Base-by-base conservation (phyloP, 257 asterid species). In the Petunia axillaris region DNA sequence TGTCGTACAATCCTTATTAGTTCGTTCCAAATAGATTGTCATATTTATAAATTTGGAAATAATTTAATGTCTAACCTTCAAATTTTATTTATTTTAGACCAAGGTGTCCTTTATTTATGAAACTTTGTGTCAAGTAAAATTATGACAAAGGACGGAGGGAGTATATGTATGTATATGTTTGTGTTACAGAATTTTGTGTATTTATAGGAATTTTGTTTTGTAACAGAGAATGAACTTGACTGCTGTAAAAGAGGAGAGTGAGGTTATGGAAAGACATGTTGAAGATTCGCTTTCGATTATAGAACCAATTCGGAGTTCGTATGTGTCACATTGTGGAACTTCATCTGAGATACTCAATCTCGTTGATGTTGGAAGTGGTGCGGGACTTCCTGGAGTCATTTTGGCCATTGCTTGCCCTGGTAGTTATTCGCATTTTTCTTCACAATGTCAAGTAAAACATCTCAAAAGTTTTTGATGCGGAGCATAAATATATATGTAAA, bases 301-400 rank as follows among this genome's bases (percentile, higher is more conserved):
- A 35, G 88, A 85, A 50, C 99, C 98, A 3, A 85, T 93, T 80
- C 86, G 86, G 16, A 76, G 78, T 78, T 86, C 90, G 0, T 95
- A 93, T 81, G 50, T 87, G 60, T 84, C 87, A 15, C 85, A 80
- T 54, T 90, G 97, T 81, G 95, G 91, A 77, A 63, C 40, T 80
- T 89, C 94, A 35, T 89, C 85, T 9, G 93, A 95, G 52, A 81
- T 86, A 81, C 82, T 95, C 88, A 87, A 86, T 40, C 88, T 93
- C 78, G 87, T 95, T 59, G 99, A 95, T 87, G 97, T 95, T 66
- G 99, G 99, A 73, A 93, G 93, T 53, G 99, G 99, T 11, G 97
- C 98, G 2, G 97, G 99, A 78, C 97, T 95, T 81, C 98, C 99
- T 50, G 98, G 99, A 75, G 10, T 95, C 48, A 83, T 95, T 81